Evolutionary conservation across 108 stramenopile genomes (phyloP).

Genomic region (Pinguiococcus pyrenoidosus): DNA sequence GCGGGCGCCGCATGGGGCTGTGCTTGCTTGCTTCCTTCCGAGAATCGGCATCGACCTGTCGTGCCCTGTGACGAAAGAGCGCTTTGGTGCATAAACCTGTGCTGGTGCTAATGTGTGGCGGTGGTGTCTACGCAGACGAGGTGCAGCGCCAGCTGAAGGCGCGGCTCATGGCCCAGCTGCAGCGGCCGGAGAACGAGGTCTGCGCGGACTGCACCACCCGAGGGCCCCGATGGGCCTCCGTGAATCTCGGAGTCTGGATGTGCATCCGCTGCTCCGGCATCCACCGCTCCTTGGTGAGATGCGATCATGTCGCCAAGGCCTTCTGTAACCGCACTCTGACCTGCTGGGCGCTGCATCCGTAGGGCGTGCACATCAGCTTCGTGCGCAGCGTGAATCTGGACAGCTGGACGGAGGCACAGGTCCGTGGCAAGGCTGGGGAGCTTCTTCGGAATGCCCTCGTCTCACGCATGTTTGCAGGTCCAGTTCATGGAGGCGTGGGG

Average conservation of each 20-base stretch:
- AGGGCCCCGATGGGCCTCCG: slow-evolving; percentile 25
- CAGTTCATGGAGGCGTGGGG: slow-evolving; percentile 6
- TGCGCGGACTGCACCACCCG: slow-evolving; percentile 12
- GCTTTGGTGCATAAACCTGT: no score
- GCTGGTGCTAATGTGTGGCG: no score
- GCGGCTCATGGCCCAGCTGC: slow-evolving; percentile 2
- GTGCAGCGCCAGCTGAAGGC: no score
- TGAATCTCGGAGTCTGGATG: slow-evolving; percentile 16
- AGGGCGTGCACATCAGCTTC: slow-evolving; percentile 8
- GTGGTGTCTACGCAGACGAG: no score
- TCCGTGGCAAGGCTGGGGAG: no score
- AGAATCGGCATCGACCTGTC: no score
- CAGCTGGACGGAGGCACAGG: slow-evolving; percentile 9
- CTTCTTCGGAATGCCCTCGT: no score
- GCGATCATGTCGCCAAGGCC: not conserved
- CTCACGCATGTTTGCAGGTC: not conserved
- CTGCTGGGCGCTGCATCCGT: no score
- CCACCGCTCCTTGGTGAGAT: not conserved
- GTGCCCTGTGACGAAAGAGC: no score
- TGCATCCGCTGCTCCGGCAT: slow-evolving; percentile 11
- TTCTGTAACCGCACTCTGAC: no score
- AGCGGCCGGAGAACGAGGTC: not conserved
- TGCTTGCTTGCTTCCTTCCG: no score
- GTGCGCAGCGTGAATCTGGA: slow-evolving; percentile 3
- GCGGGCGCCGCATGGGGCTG: no score